Evolutionary conservation across 352 stramenopile genomes (phyloP).

Genomic region (Phytophthora syringae): DNA sequence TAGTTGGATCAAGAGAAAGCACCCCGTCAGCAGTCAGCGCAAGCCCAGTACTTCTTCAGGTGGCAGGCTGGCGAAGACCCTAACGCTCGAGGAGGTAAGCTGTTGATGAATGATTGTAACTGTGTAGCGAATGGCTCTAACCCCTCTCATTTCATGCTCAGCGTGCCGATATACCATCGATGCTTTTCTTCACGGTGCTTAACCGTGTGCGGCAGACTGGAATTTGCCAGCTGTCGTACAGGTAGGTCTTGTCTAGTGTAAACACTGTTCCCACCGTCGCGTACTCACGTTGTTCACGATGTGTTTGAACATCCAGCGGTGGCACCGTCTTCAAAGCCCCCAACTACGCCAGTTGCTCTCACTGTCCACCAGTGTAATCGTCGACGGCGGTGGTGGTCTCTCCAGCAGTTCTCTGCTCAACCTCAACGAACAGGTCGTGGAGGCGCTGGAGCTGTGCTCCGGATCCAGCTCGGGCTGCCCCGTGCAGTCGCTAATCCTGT

Average conservation of each 20-base stretch:
- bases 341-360: constrained; percentile 68
- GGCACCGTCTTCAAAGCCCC: constrained; percentile 44
- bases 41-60: constrained; percentile 12
- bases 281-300: constrained; percentile 5
- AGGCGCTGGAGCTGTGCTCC: constrained; percentile 45
- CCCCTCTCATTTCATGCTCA: constrained; percentile 16
- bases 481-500: constrained; percentile 74
- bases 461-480: constrained; percentile 24
- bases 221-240: constrained; percentile 68
- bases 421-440: constrained; percentile 60
- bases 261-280: not conserved
- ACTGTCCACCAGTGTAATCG: constrained; percentile 65
- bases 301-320: constrained; percentile 24
- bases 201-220: constrained; percentile 70
- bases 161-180: constrained; percentile 62
- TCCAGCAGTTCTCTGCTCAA: constrained; percentile 16
- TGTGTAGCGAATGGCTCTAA: constrained; percentile 1
- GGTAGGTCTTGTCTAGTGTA: constrained; percentile 27
- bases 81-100: constrained; percentile 65
- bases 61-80: constrained; percentile 22
- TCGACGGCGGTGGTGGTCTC: constrained; percentile 46
- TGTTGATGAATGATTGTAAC: not conserved
- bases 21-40: constrained; percentile 17
- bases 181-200: constrained; percentile 78
- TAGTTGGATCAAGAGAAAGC: constrained; percentile 29